These are phyloP conservation scores for Ajuga chamaepitys DNA, from an alignment of 257 asterid species.

Conservation along the genomic window DNA sequence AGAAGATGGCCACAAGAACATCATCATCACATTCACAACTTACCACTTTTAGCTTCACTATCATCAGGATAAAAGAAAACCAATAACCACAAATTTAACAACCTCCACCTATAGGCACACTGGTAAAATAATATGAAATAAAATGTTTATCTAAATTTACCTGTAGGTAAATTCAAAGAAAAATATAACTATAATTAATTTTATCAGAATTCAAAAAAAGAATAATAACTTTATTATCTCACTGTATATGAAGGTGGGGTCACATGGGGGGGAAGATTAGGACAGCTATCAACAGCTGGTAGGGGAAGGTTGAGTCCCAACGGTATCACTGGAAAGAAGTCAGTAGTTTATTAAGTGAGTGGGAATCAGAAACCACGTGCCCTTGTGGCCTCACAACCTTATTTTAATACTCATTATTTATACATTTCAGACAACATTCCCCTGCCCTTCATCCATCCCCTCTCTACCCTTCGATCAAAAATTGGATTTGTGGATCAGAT, in stretches of 20 bases:
- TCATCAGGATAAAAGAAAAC: not conserved
- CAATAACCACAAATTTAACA: not conserved
- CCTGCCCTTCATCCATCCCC: constrained; percentile 18
- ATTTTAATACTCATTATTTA: constrained; percentile 13
- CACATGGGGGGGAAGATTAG: constrained; percentile 75
- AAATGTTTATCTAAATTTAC: too few relatives aligned
- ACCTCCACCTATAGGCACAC: too few relatives aligned
- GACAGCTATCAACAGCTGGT: constrained; percentile 89
- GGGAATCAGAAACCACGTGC: constrained; percentile 93
- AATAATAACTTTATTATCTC: not conserved
- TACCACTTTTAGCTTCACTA: not conserved
- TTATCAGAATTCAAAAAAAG: too few relatives aligned
- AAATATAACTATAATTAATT: too few relatives aligned
- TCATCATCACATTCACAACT: constrained; percentile 27
- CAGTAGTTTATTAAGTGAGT: constrained; percentile 39
- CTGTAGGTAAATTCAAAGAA: too few relatives aligned
- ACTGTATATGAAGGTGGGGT: constrained; percentile 42
- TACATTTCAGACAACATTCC: constrained; percentile 24
- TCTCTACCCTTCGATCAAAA: not conserved
- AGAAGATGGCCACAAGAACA: constrained; percentile 39
- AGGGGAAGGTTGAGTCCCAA: constrained; percentile 58
- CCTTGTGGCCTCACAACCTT: constrained; percentile 37
- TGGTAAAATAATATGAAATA: too few relatives aligned
- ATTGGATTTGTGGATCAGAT: too few relatives aligned
- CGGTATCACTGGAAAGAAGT: constrained; percentile 57